Conservation (phyloP, 225 moss, liverwort and hornwort genomes). For the Marchantia paleacea region DNA sequence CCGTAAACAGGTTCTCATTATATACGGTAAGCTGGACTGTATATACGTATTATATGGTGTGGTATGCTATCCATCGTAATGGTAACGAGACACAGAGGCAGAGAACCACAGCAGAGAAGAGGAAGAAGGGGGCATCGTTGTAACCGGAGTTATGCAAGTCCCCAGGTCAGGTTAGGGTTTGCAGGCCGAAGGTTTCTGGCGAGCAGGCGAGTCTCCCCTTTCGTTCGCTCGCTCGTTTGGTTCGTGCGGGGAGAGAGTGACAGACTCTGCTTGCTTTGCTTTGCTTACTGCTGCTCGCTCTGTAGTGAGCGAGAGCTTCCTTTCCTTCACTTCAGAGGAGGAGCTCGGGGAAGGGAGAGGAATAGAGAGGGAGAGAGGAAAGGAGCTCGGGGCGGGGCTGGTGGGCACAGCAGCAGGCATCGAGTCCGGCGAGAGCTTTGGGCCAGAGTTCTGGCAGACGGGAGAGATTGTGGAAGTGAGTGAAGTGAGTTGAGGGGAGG, state of each 20-base stretch:
- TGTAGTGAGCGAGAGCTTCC: conserved; percentile 6
- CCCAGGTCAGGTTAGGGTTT: conserved; percentile 12
- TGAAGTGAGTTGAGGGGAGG: not conserved
- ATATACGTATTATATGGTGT: too few species aligned
- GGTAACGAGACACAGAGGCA: too few species aligned
- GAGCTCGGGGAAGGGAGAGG: too few species aligned
- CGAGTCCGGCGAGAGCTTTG: conserved; percentile 21
- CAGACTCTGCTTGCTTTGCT: not conserved
- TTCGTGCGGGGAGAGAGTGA: not conserved
- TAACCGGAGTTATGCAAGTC: not conserved
- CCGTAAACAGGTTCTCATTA: too few species aligned
- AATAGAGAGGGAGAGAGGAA: not conserved
- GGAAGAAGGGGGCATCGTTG: not conserved
- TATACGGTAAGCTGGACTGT: too few species aligned
- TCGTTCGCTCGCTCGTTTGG: not conserved
- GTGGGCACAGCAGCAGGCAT: conserved; percentile 6
- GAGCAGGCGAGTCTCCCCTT: too few species aligned
- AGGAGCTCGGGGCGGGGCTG: conserved; percentile 7
- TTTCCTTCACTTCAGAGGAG: not conserved
- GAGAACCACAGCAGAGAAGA: too few species aligned
- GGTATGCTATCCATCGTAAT: too few species aligned
- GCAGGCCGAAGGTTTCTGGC: not conserved
- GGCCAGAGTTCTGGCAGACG: not conserved
- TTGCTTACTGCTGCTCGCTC: not conserved
- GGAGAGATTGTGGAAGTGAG: conserved; percentile 1